A percentile compares a stretch with the other conserved stretches of the same genome.
phyloP scores from a whole-genome alignment of 148 eudicot genomes.

The Agrostemma githago region DNA sequence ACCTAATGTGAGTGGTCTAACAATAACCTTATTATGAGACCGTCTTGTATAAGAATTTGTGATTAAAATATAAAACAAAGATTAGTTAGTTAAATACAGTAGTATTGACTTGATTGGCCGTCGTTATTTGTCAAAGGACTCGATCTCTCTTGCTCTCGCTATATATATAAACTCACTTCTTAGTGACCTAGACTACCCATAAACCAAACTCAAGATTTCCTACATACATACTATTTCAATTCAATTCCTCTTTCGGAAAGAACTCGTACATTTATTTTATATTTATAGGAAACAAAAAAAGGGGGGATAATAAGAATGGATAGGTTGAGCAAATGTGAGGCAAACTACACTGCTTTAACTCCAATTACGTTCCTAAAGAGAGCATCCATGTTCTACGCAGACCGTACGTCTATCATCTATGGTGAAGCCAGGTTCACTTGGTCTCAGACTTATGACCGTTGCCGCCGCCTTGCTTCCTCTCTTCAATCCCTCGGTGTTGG shows the following conservation, averaged over 20 bases:
- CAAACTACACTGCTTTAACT: conserved; percentile 65
- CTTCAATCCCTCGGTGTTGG: conserved; percentile 49
- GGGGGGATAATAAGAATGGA: conserved; percentile 40
- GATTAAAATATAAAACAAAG: background rate
- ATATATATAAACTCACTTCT: background rate
- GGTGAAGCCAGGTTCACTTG: conserved; percentile 55
- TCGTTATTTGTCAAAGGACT: background rate
- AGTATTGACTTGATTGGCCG: background rate
- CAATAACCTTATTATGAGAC: too few relatives aligned
- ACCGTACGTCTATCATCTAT: conserved; percentile 66
- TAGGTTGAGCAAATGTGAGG: conserved; percentile 47
- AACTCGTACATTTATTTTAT: background rate
- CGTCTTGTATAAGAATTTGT: too few relatives aligned
- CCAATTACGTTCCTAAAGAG: conserved; percentile 74
- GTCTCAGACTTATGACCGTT: conserved; percentile 68
- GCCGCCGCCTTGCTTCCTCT: conserved; percentile 73
- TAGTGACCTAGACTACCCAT: background rate
- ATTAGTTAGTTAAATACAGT: background rate
- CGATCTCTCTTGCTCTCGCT: background rate
- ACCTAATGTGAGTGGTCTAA: too few relatives aligned
- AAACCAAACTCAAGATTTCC: background rate
- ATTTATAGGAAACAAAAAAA: background rate
- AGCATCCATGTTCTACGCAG: conserved; percentile 54
- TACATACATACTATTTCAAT: background rate
- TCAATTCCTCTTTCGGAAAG: background rate